phyloP scores from a whole-genome alignment of 805 yeast species.

The Cyberlindnera americana region DNA sequence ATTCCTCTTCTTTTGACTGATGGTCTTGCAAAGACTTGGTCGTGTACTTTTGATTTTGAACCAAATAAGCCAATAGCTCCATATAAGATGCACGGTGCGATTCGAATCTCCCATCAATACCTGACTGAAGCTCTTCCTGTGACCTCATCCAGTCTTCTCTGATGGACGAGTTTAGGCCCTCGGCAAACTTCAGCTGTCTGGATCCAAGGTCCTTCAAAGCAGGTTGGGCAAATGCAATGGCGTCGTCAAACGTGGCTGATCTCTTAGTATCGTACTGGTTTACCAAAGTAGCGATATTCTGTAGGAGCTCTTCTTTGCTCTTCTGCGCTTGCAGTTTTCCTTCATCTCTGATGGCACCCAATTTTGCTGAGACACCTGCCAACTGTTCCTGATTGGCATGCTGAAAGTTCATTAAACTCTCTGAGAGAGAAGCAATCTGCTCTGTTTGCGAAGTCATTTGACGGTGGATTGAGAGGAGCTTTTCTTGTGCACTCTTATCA shows the following conservation, averaged over 20 bases:
- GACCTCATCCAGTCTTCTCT: constrained; percentile 17
- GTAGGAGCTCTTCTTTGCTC: constrained; percentile 11
- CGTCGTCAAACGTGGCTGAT: no score
- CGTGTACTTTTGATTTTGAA: constrained; percentile 20
- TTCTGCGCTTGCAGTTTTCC: constrained; percentile 7
- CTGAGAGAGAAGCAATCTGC: constrained; percentile 18
- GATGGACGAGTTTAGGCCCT: constrained; percentile 14
- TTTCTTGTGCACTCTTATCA: constrained; percentile 2
- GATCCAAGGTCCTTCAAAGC: constrained; percentile 6
- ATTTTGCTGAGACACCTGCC: constrained; percentile 4
- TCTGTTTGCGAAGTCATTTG: constrained; percentile 20
- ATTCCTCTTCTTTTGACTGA: constrained; percentile 2
- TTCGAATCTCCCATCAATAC: no score
- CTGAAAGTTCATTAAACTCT: constrained; percentile 16
- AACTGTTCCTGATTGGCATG: constrained; percentile 11
- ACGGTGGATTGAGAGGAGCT: constrained; percentile 12
- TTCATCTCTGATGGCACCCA: constrained; percentile 10
- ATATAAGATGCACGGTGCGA: no score
- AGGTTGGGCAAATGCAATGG: no score
- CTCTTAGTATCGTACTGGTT: constrained; percentile 11
- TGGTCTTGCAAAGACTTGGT: constrained; percentile 17
- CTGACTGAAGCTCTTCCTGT: constrained; percentile 16
- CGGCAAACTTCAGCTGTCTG: constrained; percentile 16
- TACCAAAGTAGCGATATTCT: constrained; percentile 12
- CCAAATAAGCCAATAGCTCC: no score